Evolutionary conservation across 345 rosid species (phyloP).

Genomic region (Hirschfeldia incana): DNA sequence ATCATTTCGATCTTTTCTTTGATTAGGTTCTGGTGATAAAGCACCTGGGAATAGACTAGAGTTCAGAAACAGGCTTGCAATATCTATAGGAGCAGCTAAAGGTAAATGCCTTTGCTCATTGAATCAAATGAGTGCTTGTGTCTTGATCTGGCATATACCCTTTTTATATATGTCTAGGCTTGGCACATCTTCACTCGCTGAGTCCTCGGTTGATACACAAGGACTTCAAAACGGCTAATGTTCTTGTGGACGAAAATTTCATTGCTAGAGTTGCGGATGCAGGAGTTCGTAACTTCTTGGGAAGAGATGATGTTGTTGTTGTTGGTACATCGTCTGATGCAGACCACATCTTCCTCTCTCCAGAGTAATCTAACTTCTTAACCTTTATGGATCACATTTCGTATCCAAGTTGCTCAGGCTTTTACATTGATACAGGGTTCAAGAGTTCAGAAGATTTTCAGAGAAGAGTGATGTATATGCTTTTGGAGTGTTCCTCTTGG

Average conservation of each 20-base stretch:
- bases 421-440: slow-evolving; percentile 52
- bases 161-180: slow-evolving; percentile 51
- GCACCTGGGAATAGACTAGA: slow-evolving; percentile 76
- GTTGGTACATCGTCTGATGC: slow-evolving; percentile 70
- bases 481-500: slow-evolving; percentile 92
- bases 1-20: slow-evolving; percentile 6
- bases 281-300: slow-evolving; percentile 79
- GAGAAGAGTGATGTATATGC: slow-evolving; percentile 89
- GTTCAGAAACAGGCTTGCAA: slow-evolving; percentile 85
- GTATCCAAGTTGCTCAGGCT: slow-evolving; percentile 15
- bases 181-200: slow-evolving; percentile 84
- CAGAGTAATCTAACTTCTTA: slow-evolving; percentile 56
- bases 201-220: slow-evolving; percentile 85
- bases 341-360: slow-evolving; percentile 84
- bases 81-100: slow-evolving; percentile 95
- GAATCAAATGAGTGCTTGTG: slow-evolving; percentile 1
- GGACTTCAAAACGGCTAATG: slow-evolving; percentile 89
- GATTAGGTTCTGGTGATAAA: slow-evolving; percentile 58
- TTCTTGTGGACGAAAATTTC: slow-evolving; percentile 87
- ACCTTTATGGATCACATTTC: slow-evolving; percentile 2
- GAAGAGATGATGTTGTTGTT: slow-evolving; percentile 51
- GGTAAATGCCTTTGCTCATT: slow-evolving; percentile 70
- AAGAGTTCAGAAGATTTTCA: slow-evolving; percentile 80
- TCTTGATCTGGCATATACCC: no score
- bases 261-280: slow-evolving; percentile 95